phyloP scores from a whole-genome alignment of 208 protist species.

The Trichomonas gallinae region DNA sequence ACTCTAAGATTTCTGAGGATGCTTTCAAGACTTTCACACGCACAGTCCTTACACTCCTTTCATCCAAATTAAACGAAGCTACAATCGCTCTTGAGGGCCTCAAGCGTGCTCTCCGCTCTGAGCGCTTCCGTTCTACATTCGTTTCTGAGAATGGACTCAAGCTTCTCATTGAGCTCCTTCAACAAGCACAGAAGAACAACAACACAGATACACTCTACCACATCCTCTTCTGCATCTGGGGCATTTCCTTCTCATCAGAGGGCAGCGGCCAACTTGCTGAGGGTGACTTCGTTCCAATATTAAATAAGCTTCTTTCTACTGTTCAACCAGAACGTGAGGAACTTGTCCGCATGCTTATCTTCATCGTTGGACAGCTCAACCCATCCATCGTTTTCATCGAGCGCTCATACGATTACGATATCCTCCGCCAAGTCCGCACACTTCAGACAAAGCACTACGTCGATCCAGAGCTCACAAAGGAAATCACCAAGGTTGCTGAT shows the following conservation, averaged over 20 bases:
- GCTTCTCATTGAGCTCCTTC: neutral
- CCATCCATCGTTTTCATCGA: neutral
- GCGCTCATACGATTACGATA: neutral
- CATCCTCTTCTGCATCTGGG: constrained; percentile 1
- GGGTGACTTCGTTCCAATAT: neutral
- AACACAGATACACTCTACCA: neutral
- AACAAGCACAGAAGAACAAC: neutral
- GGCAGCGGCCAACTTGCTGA: neutral
- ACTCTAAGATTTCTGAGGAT: neutral
- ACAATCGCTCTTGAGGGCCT: neutral
- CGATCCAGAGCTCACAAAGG: neutral
- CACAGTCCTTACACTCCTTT: neutral
- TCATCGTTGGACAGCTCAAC: neutral
- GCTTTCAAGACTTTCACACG: neutral
- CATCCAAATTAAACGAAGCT: neutral
- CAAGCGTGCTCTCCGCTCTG: neutral
- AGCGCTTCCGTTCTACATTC: neutral
- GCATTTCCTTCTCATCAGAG: neutral
- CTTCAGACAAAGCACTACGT: neutral
- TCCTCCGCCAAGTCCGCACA: neutral
- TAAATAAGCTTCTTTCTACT: neutral
- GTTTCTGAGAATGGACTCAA: neutral
- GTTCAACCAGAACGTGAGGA: neutral
- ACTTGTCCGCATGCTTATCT: neutral
- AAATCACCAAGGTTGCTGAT: neutral